Base-by-base conservation (phyloP, 1,139 yeast species). In the Geotrichum klebahnii region DNA sequence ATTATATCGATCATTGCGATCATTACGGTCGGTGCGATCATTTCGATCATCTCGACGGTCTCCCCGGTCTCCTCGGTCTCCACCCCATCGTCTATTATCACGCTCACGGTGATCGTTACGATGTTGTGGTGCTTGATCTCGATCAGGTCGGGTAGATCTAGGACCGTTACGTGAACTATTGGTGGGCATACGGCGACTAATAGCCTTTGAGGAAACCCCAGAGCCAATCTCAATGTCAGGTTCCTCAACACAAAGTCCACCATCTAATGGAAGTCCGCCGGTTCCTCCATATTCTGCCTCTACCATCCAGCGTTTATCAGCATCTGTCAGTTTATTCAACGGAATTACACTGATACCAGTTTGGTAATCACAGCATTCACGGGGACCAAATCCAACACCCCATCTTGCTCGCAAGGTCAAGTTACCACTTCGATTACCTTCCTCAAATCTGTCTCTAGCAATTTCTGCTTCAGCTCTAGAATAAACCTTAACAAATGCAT, bases 321-420 rank as follows among this genome's bases (percentile, higher is more conserved):
- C 96, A 52, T 92, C 98, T 0, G 98, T 92, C 59, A 92, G 76
- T 61, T 96, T 79, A 56, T 78, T 79, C 47, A 92, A 72, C 26
- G 97, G 97, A 55, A 92, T 87, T 23, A 89, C 79, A 51, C 96
- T 84, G 40, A 84, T 76, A 56, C 98, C 98, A 53, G 84, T 83
- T 64, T 84, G 92, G 67, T 92, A 92, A 68, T 92, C 94, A 67
- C 96, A 88, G 72, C 97, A 90, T 66, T 92, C 97, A 73, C 98
- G 81, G 48, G 98, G 98, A 3, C 98, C 98, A 65, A 87, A 92
- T 1, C 98, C 98, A 57, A 92, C 97, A 59, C 97, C 98, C 98
- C 98, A 92, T 65, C 97, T 79, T 8, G 95, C 87, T 71, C 86
- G 64, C 80, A 78, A 46, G 76, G 82, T 59, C 72, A 77, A 10